Conservation (phyloP, 1,284 basidiomycete species). For the Marasmius tenuissimus region DNA sequence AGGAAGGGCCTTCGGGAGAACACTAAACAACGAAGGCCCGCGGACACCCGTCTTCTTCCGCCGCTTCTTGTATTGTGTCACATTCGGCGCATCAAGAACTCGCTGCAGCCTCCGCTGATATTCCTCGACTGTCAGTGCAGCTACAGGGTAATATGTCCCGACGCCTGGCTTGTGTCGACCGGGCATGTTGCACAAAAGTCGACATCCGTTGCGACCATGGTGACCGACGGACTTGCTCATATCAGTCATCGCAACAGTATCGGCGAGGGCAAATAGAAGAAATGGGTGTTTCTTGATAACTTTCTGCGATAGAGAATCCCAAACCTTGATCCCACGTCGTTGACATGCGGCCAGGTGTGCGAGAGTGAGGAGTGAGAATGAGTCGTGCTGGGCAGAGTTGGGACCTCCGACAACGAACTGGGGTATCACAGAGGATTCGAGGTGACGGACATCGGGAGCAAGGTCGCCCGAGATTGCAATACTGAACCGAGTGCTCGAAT, state of each 20-base stretch:
- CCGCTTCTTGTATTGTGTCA: neutral
- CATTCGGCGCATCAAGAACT: neutral
- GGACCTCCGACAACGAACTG: slow-evolving; percentile 30
- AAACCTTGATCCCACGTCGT: slow-evolving; percentile 24
- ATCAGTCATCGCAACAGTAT: slow-evolving; percentile 25
- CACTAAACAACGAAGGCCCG: neutral
- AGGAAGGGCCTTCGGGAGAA: neutral
- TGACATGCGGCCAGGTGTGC: slow-evolving; percentile 28
- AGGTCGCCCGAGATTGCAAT: slow-evolving; percentile 23
- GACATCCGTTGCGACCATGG: slow-evolving; percentile 31
- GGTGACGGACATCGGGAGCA: slow-evolving; percentile 17
- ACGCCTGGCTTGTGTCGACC: slow-evolving; percentile 11
- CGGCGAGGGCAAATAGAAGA: slow-evolving; percentile 21
- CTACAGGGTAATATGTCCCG: slow-evolving; percentile 13
- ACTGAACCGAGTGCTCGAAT: slow-evolving; percentile 29
- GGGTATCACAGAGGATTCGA: slow-evolving; percentile 23
- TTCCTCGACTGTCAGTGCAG: neutral
- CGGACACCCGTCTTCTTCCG: neutral
- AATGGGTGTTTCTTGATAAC: slow-evolving; percentile 2
- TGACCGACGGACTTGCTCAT: slow-evolving; percentile 35
- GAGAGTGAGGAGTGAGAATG: slow-evolving; percentile 33
- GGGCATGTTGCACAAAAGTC: slow-evolving; percentile 7
- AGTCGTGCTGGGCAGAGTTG: slow-evolving; percentile 32
- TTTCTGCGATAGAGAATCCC: slow-evolving; percentile 22
- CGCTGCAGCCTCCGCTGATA: neutral